These are phyloP conservation scores for Dothideomycetidae sp. DNA, from an alignment of 2,329 filamentous ascomycete genomes.

Conservation along the genomic window DNA sequence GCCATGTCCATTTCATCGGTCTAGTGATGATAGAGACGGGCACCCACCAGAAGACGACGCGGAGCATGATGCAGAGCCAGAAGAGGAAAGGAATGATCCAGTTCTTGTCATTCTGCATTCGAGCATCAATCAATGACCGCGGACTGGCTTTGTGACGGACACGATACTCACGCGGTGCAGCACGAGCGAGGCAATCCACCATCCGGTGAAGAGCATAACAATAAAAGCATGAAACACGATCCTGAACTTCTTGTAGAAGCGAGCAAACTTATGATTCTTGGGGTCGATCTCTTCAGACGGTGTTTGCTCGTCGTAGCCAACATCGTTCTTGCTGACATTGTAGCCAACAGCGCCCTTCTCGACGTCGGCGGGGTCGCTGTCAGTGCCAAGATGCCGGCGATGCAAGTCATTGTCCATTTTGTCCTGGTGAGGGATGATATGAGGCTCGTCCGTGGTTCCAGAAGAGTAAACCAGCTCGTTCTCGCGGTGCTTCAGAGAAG, in stretches of 20 bases:
- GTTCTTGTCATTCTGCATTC: slow-evolving; percentile 46
- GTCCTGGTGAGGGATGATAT: slow-evolving; percentile 10
- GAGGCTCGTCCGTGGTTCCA: slow-evolving; percentile 7
- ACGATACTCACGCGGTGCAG: slow-evolving; percentile 40
- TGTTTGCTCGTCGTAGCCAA: slow-evolving; percentile 8
- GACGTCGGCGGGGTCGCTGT: slow-evolving; percentile 4
- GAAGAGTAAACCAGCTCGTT: slow-evolving; percentile 7
- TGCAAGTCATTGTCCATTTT: slow-evolving; percentile 6
- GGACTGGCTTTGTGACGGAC: no score
- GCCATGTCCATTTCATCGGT: slow-evolving; percentile 55
- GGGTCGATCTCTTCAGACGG: slow-evolving; percentile 13
- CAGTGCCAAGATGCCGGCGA: slow-evolving; percentile 2
- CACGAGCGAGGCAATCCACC: slow-evolving; percentile 65
- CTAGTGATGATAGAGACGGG: slow-evolving; percentile 51
- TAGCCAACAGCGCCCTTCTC: slow-evolving; percentile 9
- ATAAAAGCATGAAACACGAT: slow-evolving; percentile 24
- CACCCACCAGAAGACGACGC: slow-evolving; percentile 60
- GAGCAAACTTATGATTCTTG: slow-evolving; percentile 21
- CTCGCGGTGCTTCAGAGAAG: slow-evolving; percentile 3
- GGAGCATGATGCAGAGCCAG: slow-evolving; percentile 59
- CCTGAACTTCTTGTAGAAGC: slow-evolving; percentile 31
- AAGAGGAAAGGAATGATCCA: slow-evolving; percentile 78
- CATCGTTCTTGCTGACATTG: neutral
- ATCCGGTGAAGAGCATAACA: slow-evolving; percentile 25
- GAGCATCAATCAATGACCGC: no score